Evolutionary conservation across 169 alveolate species (phyloP).

Genomic region (Theileria orientalis): DNA sequence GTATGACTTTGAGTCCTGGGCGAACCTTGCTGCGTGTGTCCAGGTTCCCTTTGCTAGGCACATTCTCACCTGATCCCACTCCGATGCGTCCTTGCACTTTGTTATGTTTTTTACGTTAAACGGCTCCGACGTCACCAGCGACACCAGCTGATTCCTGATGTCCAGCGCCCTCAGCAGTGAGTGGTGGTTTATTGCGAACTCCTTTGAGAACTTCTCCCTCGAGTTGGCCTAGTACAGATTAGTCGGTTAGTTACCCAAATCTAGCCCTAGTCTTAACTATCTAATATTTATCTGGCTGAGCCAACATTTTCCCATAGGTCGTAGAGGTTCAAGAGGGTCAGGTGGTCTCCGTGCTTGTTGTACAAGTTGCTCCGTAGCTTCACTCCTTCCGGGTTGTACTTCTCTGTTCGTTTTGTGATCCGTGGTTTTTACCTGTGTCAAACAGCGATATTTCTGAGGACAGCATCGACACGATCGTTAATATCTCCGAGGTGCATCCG

Average conservation of each 20-base stretch:
- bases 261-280: too few relatives aligned
- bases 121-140: constrained; percentile 23
- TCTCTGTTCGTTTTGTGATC: constrained; percentile 13
- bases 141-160: constrained; percentile 44
- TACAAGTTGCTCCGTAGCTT: constrained; percentile 31
- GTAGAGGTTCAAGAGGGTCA: constrained; percentile 53
- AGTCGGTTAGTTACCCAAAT: too few relatives aligned
- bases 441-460: constrained; percentile 56
- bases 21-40: constrained; percentile 49
- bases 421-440: not conserved
- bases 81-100: constrained; percentile 45
- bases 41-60: constrained; percentile 48
- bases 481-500: constrained; percentile 84
- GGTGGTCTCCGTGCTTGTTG: constrained; percentile 56
- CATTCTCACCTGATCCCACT: constrained; percentile 56
- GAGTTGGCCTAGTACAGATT: constrained; percentile 31
- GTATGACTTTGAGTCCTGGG: constrained; percentile 30
- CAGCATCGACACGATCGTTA: constrained; percentile 86
- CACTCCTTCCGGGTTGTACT: constrained; percentile 21
- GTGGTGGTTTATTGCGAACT: constrained; percentile 43
- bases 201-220: constrained; percentile 24
- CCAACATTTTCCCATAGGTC: constrained; percentile 51
- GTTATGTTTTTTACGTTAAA: constrained; percentile 25
- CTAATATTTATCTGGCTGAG: not conserved
- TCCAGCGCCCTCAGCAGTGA: constrained; percentile 50